Conservation (phyloP, 495 filamentous ascomycete genomes). For the Aspergillus baeticus region DNA sequence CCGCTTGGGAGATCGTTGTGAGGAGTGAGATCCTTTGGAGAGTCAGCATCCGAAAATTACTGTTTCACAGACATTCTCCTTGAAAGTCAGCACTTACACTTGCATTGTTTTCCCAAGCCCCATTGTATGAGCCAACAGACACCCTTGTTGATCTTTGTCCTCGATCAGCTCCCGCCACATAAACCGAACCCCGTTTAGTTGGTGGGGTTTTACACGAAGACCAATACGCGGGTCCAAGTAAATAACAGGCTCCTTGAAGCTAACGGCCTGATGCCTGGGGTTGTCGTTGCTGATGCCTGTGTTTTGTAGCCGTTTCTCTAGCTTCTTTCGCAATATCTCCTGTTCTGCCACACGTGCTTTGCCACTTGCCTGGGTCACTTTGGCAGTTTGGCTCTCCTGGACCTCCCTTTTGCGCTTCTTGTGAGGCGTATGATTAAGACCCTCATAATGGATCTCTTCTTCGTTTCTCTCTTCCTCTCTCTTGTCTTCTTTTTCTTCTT, state of each 20-base stretch:
- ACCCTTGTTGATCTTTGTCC: slow-evolving; percentile 61
- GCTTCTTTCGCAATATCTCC: slow-evolving; percentile 45
- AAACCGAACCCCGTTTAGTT: slow-evolving; percentile 74
- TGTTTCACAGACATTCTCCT: background rate
- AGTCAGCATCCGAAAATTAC: background rate
- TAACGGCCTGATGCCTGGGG: slow-evolving; percentile 58
- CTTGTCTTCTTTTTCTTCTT: background rate
- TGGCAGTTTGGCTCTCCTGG: slow-evolving; percentile 45
- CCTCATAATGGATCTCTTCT: no score
- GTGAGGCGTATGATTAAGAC: slow-evolving; percentile 15
- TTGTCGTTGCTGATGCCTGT: slow-evolving; percentile 41
- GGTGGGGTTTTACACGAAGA: slow-evolving; percentile 54
- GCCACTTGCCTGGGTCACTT: slow-evolving; percentile 45
- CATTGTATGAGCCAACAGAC: slow-evolving; percentile 89
- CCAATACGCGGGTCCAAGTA: slow-evolving; percentile 50
- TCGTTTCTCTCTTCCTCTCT: background rate
- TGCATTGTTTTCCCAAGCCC: slow-evolving; percentile 95
- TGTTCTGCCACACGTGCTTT: slow-evolving; percentile 43
- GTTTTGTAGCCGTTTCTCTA: slow-evolving; percentile 42
- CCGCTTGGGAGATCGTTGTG: slow-evolving; percentile 66
- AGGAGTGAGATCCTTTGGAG: slow-evolving; percentile 63
- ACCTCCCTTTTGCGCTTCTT: slow-evolving; percentile 50
- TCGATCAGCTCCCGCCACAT: slow-evolving; percentile 83
- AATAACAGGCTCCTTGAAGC: slow-evolving; percentile 63
- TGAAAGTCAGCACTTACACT: slow-evolving; percentile 47